Conservation (phyloP, 129 eudicot species). For the Silybum marianum region DNA sequence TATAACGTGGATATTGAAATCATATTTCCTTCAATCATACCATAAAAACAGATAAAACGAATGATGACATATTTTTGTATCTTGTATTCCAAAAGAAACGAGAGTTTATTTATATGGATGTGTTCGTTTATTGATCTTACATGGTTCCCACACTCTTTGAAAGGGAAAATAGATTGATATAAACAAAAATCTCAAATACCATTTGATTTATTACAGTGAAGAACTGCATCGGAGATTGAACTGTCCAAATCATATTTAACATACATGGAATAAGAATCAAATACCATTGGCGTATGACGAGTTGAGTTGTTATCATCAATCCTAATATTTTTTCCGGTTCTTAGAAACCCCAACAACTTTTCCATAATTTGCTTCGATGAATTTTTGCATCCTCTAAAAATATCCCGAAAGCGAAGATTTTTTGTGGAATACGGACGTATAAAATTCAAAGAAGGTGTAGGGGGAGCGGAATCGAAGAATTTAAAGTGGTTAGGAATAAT, state of each 20-base stretch:
- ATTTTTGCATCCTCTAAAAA: slow-evolving; percentile 2
- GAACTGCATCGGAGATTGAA: slow-evolving; percentile 31
- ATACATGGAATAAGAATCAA: neutral
- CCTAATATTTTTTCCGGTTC: neutral
- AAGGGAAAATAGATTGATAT: neutral
- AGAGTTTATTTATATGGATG: too few species aligned
- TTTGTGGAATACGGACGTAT: neutral
- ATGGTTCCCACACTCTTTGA: too few species aligned
- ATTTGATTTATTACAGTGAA: slow-evolving; percentile 21
- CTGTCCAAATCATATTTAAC: neutral
- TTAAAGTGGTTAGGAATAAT: slow-evolving; percentile 4
- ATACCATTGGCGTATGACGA: neutral
- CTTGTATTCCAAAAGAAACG: too few species aligned
- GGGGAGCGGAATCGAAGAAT: neutral
- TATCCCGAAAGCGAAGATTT: neutral
- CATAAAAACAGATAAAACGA: too few species aligned
- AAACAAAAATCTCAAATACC: neutral
- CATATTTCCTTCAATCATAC: too few species aligned
- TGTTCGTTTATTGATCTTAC: too few species aligned
- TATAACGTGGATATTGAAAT: too few species aligned
- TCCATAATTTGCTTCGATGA: slow-evolving; percentile 7
- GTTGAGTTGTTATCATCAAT: neutral
- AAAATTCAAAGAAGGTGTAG: neutral
- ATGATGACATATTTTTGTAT: too few species aligned
- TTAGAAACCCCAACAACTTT: neutral